Evolutionary conservation across 768 basidiomycete genomes (phyloP), one percentile per base, ranked within the genome.

Genomic region (Suillus tomentosus): DNA sequence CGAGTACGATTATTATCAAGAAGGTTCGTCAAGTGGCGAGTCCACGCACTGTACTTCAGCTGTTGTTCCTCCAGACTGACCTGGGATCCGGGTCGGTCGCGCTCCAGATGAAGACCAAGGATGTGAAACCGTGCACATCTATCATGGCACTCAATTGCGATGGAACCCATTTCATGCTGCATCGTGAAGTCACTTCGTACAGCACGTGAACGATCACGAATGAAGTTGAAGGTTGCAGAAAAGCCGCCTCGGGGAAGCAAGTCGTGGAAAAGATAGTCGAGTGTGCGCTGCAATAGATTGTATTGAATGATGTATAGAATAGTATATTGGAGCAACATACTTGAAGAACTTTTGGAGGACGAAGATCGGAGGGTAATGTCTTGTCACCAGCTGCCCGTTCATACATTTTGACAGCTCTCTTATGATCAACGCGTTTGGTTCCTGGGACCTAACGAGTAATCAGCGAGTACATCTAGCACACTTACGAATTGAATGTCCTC

Each of bases 81-180:
- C 37, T 87, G 85, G 72, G 93, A 90, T 3, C 80, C 80, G 1
- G 76, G 37, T 43, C 75, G 79, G 67, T 89, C 85, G 31, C 88
- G 84, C 73, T 87, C 75, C 10, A 79, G 75, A 66, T 95, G 92
- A 31, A 96, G 74, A 0, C 90, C 89, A 1, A 98, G 79, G 61
- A 98, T 92, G 74, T 99, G 96, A 70, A 92, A 98, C 43, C 96
- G 86, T 48, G 91, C 96, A 73, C 96, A 96, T 61, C 96, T 87
- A 71, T 95, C 96, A 69, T 96, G 91, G 70, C 92, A 95, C 68
- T 92, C 90, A 57, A 96, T 94, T 3, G 95, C 93, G 53, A 88
- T 67, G 2, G 82, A 77, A 8, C 90, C 91, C 42, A 87, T 88
- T 64, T 88, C 85, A 66, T 91, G 91, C 73, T 98, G 96, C 83